Evolutionary conservation across 768 basidiomycete species (phyloP).

Genomic region (Mycena belliarum): DNA sequence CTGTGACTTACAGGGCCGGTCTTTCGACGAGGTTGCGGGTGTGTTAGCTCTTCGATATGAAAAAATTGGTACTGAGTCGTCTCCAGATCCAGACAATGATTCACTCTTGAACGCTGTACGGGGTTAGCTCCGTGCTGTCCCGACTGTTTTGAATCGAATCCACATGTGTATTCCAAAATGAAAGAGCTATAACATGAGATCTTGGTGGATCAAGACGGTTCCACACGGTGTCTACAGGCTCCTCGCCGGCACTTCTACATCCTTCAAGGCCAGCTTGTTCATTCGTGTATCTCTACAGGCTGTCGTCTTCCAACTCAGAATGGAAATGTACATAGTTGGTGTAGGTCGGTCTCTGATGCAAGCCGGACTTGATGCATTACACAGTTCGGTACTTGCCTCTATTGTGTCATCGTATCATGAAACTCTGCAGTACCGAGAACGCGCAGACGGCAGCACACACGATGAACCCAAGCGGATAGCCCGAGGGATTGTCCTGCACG

Average conservation of each 20-base stretch:
- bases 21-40: conserved; percentile 7
- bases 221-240: too few species aligned
- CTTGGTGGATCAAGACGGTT: too few species aligned
- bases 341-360: background rate
- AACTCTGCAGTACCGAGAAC: conserved; percentile 67
- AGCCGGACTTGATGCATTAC: background rate
- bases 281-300: too few species aligned
- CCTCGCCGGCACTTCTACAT: too few species aligned
- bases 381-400: too few species aligned
- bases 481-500: conserved; percentile 64
- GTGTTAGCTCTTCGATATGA: background rate
- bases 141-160: background rate
- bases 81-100: conserved; percentile 12
- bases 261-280: too few species aligned
- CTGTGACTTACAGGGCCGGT: conserved; percentile 10
- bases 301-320: too few species aligned
- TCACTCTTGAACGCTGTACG: conserved; percentile 5
- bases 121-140: background rate
- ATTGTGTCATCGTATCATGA: conserved; percentile 61
- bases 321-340: too few species aligned
- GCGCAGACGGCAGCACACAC: conserved; percentile 62
- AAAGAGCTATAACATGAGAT: too few species aligned
- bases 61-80: background rate
- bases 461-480: conserved; percentile 77
- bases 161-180: too few species aligned